Conservation (phyloP, 208 protist species). For the Crithidia mellificae region DNA sequence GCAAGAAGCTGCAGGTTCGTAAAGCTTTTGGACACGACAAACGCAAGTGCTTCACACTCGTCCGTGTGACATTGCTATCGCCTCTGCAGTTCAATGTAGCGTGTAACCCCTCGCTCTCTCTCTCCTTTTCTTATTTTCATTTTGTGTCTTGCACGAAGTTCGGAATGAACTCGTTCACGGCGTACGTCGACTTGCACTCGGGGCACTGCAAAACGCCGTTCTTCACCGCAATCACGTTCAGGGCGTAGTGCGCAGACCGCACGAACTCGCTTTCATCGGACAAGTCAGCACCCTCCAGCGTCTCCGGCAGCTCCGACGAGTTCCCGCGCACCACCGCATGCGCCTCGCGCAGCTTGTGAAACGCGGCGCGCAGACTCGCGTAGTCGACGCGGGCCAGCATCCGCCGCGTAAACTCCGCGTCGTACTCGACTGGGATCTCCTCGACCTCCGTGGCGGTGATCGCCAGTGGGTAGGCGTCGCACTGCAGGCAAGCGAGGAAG, state of each 20-base stretch:
- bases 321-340: conserved; percentile 30
- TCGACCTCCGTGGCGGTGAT: conserved; percentile 53
- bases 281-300: conserved; percentile 58
- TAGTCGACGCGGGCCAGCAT: conserved; percentile 89
- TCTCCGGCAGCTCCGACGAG: conserved; percentile 43
- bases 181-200: conserved; percentile 63
- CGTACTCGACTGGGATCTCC: conserved; percentile 61
- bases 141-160: conserved; percentile 77
- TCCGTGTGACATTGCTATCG: too few relatives aligned
- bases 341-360: conserved; percentile 38
- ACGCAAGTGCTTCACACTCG: too few relatives aligned
- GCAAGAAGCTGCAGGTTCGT: too few relatives aligned
- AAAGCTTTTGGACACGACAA: too few relatives aligned
- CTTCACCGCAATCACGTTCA: conserved; percentile 73
- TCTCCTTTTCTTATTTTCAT: conserved; percentile 2
- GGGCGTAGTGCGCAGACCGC: conserved; percentile 56
- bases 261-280: conserved; percentile 61
- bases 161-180: conserved; percentile 82
- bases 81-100: too few relatives aligned
- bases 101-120: too few relatives aligned
- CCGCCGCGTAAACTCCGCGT: conserved; percentile 77
- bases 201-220: conserved; percentile 72
- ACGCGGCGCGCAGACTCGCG: conserved; percentile 57
- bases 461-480: conserved; percentile 69
- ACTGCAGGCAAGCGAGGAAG: conserved; percentile 85